These are phyloP conservation scores for Holtermanniella nyarrowii DNA, from an alignment of 768 basidiomycete genomes.

Conservation along the genomic window DNA sequence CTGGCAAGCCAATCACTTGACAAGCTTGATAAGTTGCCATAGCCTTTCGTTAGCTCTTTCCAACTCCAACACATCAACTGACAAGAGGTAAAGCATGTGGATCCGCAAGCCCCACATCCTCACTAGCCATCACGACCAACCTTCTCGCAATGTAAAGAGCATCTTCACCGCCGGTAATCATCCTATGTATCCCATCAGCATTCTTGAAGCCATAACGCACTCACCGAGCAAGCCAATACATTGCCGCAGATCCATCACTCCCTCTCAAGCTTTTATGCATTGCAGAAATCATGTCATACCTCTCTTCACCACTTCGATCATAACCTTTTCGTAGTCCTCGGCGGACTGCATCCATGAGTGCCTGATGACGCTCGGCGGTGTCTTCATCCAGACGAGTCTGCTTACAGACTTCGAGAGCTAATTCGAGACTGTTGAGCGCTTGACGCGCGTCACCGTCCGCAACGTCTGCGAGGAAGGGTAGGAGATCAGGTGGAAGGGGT, in stretches of 20 bases:
- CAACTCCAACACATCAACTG: conserved; percentile 19
- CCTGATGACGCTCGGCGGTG: conserved; percentile 41
- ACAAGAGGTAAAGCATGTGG: conserved; percentile 64
- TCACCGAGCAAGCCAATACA: conserved; percentile 72
- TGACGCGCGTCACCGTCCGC: conserved; percentile 61
- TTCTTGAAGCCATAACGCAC: conserved; percentile 5
- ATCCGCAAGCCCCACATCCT: conserved; percentile 76
- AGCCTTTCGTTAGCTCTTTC: conserved; percentile 26
- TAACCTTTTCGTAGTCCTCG: conserved; percentile 54
- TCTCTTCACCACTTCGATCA: conserved; percentile 64
- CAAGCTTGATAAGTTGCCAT: conserved; percentile 44
- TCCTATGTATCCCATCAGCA: conserved; percentile 41
- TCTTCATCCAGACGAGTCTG: conserved; percentile 8
- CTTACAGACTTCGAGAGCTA: conserved; percentile 47
- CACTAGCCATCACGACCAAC: conserved; percentile 69
- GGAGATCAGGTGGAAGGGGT: conserved; percentile 28
- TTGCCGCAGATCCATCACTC: conserved; percentile 61
- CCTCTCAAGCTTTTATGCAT: conserved; percentile 76
- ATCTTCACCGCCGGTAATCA: conserved; percentile 72
- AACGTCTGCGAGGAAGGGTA: conserved; percentile 38
- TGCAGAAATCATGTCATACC: conserved; percentile 73
- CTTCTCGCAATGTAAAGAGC: conserved; percentile 63
- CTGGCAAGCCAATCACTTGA: conserved; percentile 38
- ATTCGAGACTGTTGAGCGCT: conserved; percentile 65
- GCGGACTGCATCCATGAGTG: conserved; percentile 47